Base-by-base conservation (phyloP, 2,329 filamentous ascomycete genomes). In the Ilyonectria sp. region DNA sequence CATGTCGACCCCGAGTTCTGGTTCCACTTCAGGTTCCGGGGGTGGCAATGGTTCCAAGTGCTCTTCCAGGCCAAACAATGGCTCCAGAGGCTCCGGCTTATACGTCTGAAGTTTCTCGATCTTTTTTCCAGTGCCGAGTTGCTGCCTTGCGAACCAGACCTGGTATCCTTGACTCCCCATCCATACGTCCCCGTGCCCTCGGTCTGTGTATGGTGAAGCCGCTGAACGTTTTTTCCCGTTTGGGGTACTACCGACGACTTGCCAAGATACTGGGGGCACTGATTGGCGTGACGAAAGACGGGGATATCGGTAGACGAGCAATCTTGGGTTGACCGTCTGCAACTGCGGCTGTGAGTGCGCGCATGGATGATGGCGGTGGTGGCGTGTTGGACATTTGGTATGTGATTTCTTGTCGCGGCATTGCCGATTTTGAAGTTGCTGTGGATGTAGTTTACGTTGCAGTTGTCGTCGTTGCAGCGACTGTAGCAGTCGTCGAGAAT, bases 91-190 rank as follows among this genome's bases (percentile, higher is more conserved):
- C 1, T 67, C 65, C 2, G 69, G 4, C 11, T 71, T 61, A 40
- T 75, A 69, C 2, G 8, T 15, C 2, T 17, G 13, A 2, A 0
- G 10, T 6, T 7, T 43, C 13, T 43, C 43, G 52, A 23, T 74
- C 46, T 1, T 71, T 63, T 61, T n/a, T 33, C 50, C 50, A 21
- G 6, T 53, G 17, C 50, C 31, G n/a, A 75, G 65, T 1, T 33
- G 50, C 15, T 31, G 35, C 35, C 60, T 58, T 4, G 54, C 54
- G n/a, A 74, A 74, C 19, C 56, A 37, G 17, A 56, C 4, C 13
- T 73, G 57, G 19, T 67, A 75, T 1, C 73, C 73, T 1, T 59
- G 49, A 6, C 73, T 69, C 9, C 71, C 73, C 71, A 75, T 73
- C 65, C 70, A 74, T 0, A 31, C 17, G 2, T 65, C n/a, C 6